Percentiles rank a stretch among this genome's conserved stretches.
phyloP scores from a whole-genome alignment of 306 rosid genomes.

The Dryas octopetala region DNA sequence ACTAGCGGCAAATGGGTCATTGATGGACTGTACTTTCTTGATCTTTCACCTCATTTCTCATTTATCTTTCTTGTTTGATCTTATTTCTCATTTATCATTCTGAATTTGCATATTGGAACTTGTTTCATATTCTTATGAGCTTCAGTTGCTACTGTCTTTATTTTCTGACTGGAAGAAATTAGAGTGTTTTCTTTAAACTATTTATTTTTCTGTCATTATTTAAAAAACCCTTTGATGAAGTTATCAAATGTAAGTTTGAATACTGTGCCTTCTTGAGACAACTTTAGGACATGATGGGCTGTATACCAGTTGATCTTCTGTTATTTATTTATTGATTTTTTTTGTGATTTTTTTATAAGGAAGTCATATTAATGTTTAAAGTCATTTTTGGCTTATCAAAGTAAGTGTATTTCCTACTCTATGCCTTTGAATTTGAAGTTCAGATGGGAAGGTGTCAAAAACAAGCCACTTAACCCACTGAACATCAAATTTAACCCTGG shows the following conservation, averaged over 20 bases:
- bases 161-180: not conserved
- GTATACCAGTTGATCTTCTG: not conserved
- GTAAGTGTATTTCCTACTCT: not conserved
- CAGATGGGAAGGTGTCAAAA: not conserved
- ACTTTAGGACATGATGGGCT: not conserved
- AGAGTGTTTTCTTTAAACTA: not conserved
- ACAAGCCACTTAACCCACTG: not conserved
- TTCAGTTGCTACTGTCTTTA: not conserved
- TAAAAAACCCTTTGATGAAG: not conserved
- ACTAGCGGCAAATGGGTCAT: constrained; percentile 73
- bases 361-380: not conserved
- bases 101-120: not conserved
- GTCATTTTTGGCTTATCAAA: not conserved
- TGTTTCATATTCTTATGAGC: not conserved
- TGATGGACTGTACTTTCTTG: constrained; percentile 78
- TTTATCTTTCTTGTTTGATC: constrained; percentile 1
- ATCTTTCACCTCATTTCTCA: constrained; percentile 27
- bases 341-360: not conserved
- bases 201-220: not conserved
- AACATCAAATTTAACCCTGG: not conserved
- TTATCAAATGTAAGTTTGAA: not conserved
- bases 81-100: constrained; percentile 23
- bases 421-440: not conserved
- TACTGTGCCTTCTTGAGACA: not conserved
- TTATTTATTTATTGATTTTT: not conserved